Conservation (phyloP, 176 grass and related monocot species). For the Zea mays region Zm-B73-REFERENCE-NAM-5.0 NC_050097.1:206488001-206488500, state of each 20-base stretch:
- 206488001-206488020: background rate
- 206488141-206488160: background rate
- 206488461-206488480: conserved; percentile 17
- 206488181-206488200: conserved; percentile 8
- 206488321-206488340: background rate
- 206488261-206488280: background rate
- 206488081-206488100: background rate
- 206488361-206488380: conserved; percentile 69
- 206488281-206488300: conserved; percentile 26
- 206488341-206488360: conserved; percentile 31
- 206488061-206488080: background rate
- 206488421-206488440: conserved; percentile 98
- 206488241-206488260: background rate
- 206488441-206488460: conserved; percentile 34
- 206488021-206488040: background rate
- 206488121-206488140: conserved; percentile 21
- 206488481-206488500: conserved; percentile 26
- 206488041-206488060: background rate
- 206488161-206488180: background rate
- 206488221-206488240: background rate
- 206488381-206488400: conserved; percentile 77
- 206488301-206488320: conserved; percentile 8
- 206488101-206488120: background rate
- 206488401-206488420: conserved; percentile 78
- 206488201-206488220: background rate